A percentile compares a stretch with the other conserved stretches of the same genome.
Conservation (phyloP, 352 stramenopile species). For the Phytophthora hibernalis region DNA sequence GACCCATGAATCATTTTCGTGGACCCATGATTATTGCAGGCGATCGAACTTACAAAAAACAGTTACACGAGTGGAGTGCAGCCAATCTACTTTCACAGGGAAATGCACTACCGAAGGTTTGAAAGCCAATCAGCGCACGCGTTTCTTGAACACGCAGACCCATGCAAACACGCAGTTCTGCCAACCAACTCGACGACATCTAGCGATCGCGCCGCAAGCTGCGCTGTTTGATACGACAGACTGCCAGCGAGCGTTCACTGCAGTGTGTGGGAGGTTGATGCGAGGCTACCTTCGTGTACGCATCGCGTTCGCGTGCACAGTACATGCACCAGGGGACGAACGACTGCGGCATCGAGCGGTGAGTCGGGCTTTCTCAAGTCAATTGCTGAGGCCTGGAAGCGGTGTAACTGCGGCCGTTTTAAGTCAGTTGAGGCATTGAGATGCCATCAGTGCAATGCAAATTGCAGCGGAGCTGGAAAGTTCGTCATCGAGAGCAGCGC, state of each 20-base stretch:
- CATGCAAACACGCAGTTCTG: conserved; percentile 21
- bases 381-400: conserved; percentile 2
- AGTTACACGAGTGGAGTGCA: neutral
- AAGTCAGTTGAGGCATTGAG: neutral
- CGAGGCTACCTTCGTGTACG: neutral
- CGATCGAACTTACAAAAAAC: neutral
- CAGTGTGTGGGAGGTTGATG: neutral
- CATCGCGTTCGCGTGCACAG: neutral
- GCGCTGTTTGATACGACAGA: too few species aligned
- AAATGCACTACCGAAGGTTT: neutral
- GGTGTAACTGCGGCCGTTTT: conserved; percentile 5
- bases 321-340: too few species aligned
- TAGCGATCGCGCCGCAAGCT: too few species aligned
- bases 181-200: neutral
- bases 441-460: too few species aligned
- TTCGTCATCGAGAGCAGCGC: neutral
- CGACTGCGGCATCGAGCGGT: too few species aligned
- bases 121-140: conserved; percentile 3
- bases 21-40: conserved; percentile 13
- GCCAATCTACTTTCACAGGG: neutral
- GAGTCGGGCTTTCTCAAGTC: neutral
- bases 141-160: conserved; percentile 12
- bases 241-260: neutral
- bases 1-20: too few species aligned
- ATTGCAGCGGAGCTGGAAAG: neutral